Evolutionary conservation across 495 filamentous ascomycete species (phyloP).

Genomic region (Lasiosphaeria hispida): DNA sequence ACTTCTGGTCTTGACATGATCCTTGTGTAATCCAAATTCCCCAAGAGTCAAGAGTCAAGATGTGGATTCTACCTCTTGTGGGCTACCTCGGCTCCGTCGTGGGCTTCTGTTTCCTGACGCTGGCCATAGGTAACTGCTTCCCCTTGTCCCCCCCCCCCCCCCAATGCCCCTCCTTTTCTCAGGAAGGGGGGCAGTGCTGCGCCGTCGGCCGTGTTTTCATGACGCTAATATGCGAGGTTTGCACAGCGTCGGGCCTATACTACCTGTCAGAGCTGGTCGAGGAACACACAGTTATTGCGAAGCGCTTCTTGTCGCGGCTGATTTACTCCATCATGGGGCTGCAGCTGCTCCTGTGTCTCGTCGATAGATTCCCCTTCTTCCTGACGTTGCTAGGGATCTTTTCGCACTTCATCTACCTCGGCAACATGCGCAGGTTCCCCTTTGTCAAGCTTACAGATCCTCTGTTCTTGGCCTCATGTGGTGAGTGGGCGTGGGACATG

Average conservation of each 20-base stretch:
- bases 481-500: constrained; percentile 38
- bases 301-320: constrained; percentile 74
- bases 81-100: constrained; percentile 85
- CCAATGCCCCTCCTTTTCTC: not conserved
- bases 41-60: constrained; percentile 36
- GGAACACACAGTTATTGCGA: constrained; percentile 91
- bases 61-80: constrained; percentile 90
- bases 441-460: constrained; percentile 87
- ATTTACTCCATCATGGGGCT: constrained; percentile 80
- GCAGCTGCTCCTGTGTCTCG: constrained; percentile 68
- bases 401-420: constrained; percentile 84
- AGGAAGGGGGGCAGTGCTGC: not conserved
- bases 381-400: constrained; percentile 72
- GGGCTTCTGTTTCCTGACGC: constrained; percentile 88
- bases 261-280: constrained; percentile 98
- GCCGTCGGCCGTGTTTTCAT: too few species aligned
- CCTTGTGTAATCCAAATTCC: not conserved
- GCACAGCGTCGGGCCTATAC: constrained; percentile 86
- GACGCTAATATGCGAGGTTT: not conserved
- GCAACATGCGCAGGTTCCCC: constrained; percentile 84
- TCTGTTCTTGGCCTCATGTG: constrained; percentile 79
- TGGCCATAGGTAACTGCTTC: constrained; percentile 75
- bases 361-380: constrained; percentile 80
- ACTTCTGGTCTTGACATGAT: not conserved
- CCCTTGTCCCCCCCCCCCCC: not conserved